Conservation (phyloP, 1,139 yeast genomes). For the Lodderomyces orthopsilosis region DNA sequence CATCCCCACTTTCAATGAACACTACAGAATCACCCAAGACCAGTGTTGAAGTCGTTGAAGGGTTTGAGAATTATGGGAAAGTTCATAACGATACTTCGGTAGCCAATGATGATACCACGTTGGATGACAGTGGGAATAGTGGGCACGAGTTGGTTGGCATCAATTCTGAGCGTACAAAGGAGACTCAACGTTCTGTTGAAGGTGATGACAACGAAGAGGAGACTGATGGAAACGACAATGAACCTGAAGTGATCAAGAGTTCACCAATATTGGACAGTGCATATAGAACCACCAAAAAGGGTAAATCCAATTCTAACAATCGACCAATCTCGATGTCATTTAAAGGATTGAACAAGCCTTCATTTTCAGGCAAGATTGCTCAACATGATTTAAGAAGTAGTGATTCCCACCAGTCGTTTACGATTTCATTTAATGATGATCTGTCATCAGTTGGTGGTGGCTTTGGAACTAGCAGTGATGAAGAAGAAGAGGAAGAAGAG, state of each 20-base stretch:
- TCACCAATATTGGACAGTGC: conserved; percentile 28
- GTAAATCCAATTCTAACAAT: conserved; percentile 17
- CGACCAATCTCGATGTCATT: conserved; percentile 70
- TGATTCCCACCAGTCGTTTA: conserved; percentile 46
- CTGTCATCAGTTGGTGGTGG: conserved; percentile 27
- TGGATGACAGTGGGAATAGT: conserved; percentile 3
- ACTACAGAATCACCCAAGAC: conserved; percentile 12
- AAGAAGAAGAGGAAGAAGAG: conserved; percentile 23
- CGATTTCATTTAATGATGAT: conserved; percentile 36
- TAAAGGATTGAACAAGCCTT: conserved; percentile 60
- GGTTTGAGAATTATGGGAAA: conserved; percentile 4
- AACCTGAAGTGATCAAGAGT: conserved; percentile 11
- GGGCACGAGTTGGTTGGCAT: no score
- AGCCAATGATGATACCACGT: background rate
- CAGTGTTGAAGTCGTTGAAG: conserved; percentile 12
- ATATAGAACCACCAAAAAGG: conserved; percentile 12
- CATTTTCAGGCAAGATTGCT: conserved; percentile 40
- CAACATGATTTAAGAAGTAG: conserved; percentile 30
- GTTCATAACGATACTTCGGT: background rate
- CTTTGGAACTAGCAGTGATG: conserved; percentile 29
- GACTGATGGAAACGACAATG: conserved; percentile 3
- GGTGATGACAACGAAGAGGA: background rate
- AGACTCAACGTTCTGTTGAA: background rate
- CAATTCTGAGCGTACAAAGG: conserved; percentile 2
- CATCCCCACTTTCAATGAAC: conserved; percentile 13